Evolutionary conservation across 257 asterid species (phyloP).

Genomic region (Fraxinus cuspidata): DNA sequence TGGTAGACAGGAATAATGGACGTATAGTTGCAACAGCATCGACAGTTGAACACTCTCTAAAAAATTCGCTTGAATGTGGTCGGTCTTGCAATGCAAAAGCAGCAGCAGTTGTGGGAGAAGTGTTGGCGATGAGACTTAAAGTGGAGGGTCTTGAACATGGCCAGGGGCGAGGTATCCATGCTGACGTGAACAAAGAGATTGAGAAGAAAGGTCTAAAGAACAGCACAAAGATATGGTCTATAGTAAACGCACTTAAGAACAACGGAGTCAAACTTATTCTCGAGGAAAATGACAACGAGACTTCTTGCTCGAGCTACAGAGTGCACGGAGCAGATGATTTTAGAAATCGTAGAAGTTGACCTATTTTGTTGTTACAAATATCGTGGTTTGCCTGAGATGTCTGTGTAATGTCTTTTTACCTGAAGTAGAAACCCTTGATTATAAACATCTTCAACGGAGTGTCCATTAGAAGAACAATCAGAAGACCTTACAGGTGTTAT

Average conservation of each 20-base stretch:
- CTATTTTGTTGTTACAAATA: not conserved
- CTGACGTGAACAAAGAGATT: conserved; percentile 67
- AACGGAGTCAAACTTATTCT: conserved; percentile 62
- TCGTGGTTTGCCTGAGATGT: not conserved
- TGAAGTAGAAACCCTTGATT: not conserved
- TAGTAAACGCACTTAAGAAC: conserved; percentile 61
- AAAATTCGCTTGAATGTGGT: conserved; percentile 70
- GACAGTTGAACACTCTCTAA: conserved; percentile 70
- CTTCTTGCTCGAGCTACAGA: conserved; percentile 23
- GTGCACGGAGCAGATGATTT: conserved; percentile 14
- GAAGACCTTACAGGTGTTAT: no score
- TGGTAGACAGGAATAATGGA: conserved; percentile 74
- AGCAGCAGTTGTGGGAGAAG: conserved; percentile 84
- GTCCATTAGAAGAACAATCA: no score
- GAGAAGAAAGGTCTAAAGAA: conserved; percentile 79
- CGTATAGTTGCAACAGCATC: conserved; percentile 73
- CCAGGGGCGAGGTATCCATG: conserved; percentile 70
- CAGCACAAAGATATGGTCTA: conserved; percentile 66
- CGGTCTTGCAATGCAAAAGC: conserved; percentile 87
- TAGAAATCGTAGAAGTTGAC: conserved; percentile 14
- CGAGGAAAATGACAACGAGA: conserved; percentile 44
- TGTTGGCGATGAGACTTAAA: conserved; percentile 79
- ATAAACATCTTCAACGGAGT: no score
- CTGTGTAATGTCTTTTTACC: not conserved
- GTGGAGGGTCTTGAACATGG: conserved; percentile 88